Evolutionary conservation across 2,329 filamentous ascomycete genomes (phyloP).

Genomic region (Microdochium bolleyi): DNA sequence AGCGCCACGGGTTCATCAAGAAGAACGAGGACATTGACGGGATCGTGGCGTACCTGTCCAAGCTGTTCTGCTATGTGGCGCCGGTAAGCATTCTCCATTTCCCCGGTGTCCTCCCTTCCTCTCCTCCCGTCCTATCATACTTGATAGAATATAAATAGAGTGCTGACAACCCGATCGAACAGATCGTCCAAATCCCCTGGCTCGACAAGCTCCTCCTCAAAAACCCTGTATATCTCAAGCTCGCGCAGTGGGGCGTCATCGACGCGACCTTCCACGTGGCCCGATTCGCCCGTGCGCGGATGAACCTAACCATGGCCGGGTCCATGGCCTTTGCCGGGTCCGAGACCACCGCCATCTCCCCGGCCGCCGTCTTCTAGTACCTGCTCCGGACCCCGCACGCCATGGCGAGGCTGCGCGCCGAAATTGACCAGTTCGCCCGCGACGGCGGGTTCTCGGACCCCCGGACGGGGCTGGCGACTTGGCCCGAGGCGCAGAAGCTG

Average conservation of each 20-base stretch:
- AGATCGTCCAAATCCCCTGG: constrained; percentile 68
- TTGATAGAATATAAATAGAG: not conserved
- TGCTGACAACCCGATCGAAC: not conserved
- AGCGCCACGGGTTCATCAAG: constrained; percentile 68
- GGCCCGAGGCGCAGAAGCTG: constrained; percentile 60
- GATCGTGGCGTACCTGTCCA: constrained; percentile 57
- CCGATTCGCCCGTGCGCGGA: constrained; percentile 60
- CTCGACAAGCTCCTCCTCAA: constrained; percentile 65
- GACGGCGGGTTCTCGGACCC: constrained; percentile 41
- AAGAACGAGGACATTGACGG: constrained; percentile 68
- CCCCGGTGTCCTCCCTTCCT: constrained; percentile 13
- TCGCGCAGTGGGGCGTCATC: constrained; percentile 58
- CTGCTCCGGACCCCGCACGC: constrained; percentile 54
- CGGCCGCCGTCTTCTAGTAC: constrained; percentile 67
- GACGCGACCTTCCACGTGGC: constrained; percentile 67
- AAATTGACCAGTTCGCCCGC: constrained; percentile 53
- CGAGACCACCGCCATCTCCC: constrained; percentile 71
- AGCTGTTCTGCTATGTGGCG: constrained; percentile 63
- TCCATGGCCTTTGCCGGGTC: constrained; percentile 68
- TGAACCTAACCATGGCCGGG: constrained; percentile 60
- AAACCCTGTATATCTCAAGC: constrained; percentile 63
- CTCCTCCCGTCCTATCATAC: not conserved
- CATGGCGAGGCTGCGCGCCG: constrained; percentile 47
- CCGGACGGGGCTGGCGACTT: constrained; percentile 56
- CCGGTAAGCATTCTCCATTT: constrained; percentile 37